A percentile compares a stretch with the other conserved stretches of the same genome.
Evolutionary conservation across 2,329 filamentous ascomycete genomes (phyloP).

Genomic region (Stylonectria norvegica): DNA sequence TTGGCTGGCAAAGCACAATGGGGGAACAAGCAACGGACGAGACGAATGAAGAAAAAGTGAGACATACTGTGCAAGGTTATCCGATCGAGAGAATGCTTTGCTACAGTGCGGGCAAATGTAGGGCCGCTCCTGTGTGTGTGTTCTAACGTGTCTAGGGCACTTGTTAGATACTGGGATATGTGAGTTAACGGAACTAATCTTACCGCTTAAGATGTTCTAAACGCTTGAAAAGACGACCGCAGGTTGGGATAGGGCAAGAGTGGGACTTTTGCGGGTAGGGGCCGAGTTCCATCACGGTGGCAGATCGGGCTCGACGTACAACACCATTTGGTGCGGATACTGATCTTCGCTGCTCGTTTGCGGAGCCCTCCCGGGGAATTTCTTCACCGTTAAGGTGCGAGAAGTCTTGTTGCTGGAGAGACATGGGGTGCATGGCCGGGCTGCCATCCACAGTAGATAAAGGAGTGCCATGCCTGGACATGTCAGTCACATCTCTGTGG

Average conservation of each 20-base stretch:
- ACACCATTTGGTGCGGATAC: constrained; percentile 71
- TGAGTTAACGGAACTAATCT: constrained; percentile 36
- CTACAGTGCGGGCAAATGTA: constrained; percentile 97
- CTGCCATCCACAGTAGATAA: constrained; percentile 80
- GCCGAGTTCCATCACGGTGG: constrained; percentile 93
- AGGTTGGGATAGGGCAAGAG: constrained; percentile 98
- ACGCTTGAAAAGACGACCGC: constrained; percentile 95
- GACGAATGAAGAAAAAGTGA: constrained; percentile 33
- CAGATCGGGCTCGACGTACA: constrained; percentile 85
- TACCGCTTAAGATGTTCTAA: constrained; percentile 99
- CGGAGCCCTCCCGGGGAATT: constrained; percentile 48
- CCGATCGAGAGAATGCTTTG: constrained; percentile 97
- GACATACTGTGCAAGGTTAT: constrained; percentile 95
- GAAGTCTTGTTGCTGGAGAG: constrained; percentile 71
- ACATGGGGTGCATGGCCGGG: constrained; percentile 67
- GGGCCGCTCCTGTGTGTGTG: constrained; percentile 97
- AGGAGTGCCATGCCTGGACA: constrained; percentile 90
- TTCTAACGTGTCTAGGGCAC: constrained; percentile 82
- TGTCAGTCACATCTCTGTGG: constrained; percentile 74
- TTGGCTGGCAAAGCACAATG: background rate
- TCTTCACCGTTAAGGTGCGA: constrained; percentile 62
- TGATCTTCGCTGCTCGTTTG: constrained; percentile 57
- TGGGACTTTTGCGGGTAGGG: constrained; percentile 98
- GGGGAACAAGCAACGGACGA: constrained; percentile 7
- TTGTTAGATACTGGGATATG: constrained; percentile 13